Evolutionary conservation across 495 filamentous ascomycete species (phyloP), one percentile per base, ranked within the genome.

Genomic region (Clohesyomyces aquaticus): DNA sequence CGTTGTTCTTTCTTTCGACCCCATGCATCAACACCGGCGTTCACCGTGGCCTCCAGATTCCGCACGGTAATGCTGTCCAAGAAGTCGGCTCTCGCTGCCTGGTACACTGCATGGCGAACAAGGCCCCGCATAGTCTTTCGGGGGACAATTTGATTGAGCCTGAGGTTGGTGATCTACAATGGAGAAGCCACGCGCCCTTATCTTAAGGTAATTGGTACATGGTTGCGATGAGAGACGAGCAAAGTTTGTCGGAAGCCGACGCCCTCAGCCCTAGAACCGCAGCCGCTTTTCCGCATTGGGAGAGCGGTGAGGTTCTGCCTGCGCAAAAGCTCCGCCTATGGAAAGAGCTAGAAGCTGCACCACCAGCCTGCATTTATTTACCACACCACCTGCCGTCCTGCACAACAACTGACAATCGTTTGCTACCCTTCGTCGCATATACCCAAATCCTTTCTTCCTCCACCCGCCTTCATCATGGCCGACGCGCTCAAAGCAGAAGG

Each of bases 401-500:
- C 55, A 14, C 35, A 1, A n/a, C 47, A 45, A 51, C 29, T 29
- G 38, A 50, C 52, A 60, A 25, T 53, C 12, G 29, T 21, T 25
- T n/a, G 22, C 45, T 9, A 53, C 25, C 26, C 46, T 41, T 11
- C 55, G 6, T 52, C 49, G 3, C 35, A 29, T 56, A 66, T 8
- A 46, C 19, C 35, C 38, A 28, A 16, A 26, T 29, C 9, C n/a
- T n/a, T n/a, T n/a, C n/a, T n/a, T n/a, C n/a, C n/a, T n/a, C n/a
- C 27, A 43, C 27, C 4, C 52, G 2, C 23, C 10, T 3, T 43
- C 65, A 75, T 16, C 62, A 78, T 78, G 76, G 77, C 78, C 18
- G 77, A 80, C 69, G 73, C 75, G 79, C 84, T 98, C 68, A 98
- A 98, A 82, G 91, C 93, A 66, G 87, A 93, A 74, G 94, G 94